Percentiles rank a stretch among this genome's conserved stretches.
These are phyloP conservation scores for Phlegmacium glaucopus DNA, from an alignment of 768 basidiomycete species.

Conservation along the genomic window DNA sequence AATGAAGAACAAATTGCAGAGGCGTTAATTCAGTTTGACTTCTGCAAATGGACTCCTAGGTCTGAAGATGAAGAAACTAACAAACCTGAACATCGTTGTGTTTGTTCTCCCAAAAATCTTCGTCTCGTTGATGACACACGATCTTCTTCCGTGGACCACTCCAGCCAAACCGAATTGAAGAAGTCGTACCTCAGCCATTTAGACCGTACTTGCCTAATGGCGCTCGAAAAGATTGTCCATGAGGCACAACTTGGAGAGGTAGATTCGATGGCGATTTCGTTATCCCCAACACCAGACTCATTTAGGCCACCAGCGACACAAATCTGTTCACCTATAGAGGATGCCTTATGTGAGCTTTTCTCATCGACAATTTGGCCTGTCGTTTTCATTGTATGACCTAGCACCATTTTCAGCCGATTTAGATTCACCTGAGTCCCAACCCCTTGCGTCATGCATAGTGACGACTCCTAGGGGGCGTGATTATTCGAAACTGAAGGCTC, in stretches of 20 bases:
- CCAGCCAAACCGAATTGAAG: neutral
- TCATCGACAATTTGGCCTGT: too few species aligned
- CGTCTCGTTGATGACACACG: neutral
- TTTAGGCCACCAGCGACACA: too few species aligned
- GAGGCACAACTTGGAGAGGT: conserved; percentile 11
- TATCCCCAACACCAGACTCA: neutral
- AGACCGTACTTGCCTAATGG: conserved; percentile 18
- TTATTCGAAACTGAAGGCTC: conserved; percentile 35
- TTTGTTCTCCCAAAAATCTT: neutral
- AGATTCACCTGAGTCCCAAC: neutral
- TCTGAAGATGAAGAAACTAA: conserved; percentile 3
- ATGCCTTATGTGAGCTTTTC: too few species aligned
- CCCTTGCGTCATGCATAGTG: neutral
- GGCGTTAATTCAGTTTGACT: conserved; percentile 6
- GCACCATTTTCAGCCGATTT: too few species aligned
- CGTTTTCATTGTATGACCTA: too few species aligned
- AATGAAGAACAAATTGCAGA: conserved; percentile 45
- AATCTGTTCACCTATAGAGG: too few species aligned
- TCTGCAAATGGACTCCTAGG: conserved; percentile 10
- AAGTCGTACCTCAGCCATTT: conserved; percentile 14
- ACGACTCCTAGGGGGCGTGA: conserved; percentile 5
- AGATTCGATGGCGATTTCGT: neutral
- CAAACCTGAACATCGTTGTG: neutral
- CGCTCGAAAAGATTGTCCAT: conserved; percentile 22
- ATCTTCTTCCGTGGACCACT: neutral